Evolutionary conservation across 768 basidiomycete species (phyloP), one percentile per base, ranked within the genome.

Genomic region (Suillus variegatus): DNA sequence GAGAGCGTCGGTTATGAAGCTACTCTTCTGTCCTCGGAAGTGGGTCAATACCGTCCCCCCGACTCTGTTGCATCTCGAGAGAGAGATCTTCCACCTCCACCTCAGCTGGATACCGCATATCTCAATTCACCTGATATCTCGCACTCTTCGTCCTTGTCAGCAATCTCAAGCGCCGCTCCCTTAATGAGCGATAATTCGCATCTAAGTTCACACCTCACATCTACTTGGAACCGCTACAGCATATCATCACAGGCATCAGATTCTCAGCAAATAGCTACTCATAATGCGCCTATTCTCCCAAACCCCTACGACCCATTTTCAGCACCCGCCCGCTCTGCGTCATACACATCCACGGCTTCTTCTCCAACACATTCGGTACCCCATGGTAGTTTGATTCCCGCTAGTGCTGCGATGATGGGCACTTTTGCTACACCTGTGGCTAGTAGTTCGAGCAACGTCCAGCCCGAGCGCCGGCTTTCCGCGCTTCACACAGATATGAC

Each of bases 371-470:
- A 28, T 40, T 35, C 63, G 12, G 20, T 20, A n/a, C 25, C 58
- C 41, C 28, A 43, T 20, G 7, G 22, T 28, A 22, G 46, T 41
- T 38, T 38, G 35, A 22, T 38, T 40, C 40, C 35, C 22, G 28
- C 35, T 13, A 58, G 44, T 49, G 57, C 64, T 49, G 46, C 57
- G 16, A 32, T 43, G 61, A 28, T 25, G 7, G 32, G 28, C 58
- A 86, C 78, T 72, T 96, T 96, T 75, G 95, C 94, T 0, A 94
- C 94, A 3, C 94, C 94, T 70, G 96, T 93, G 3, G 88, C 89
- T 3, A 95, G 82, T 3, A 94, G 65, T 9, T 70, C 75, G 18
- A 83, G 66, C 28, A 25, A 28, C 22, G 20, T 41, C 12, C 58
- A 60, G 41, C 58, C 25, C 41, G 41, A 63, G 55, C 44, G 63